Conservation (phyloP, 1,284 basidiomycete genomes). For the Spongiforma sp. region DNA sequence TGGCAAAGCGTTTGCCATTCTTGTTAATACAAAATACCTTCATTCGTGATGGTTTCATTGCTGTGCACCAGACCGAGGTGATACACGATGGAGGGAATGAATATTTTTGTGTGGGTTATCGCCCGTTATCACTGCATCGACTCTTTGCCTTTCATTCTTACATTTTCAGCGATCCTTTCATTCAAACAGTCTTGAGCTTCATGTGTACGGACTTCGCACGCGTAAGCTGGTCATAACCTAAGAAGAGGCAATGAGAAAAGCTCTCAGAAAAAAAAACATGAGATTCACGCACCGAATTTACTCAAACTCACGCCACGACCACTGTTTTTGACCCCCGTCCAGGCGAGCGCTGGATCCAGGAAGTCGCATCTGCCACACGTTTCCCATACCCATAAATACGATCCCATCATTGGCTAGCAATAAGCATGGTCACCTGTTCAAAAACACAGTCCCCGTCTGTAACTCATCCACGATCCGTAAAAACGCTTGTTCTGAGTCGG, state of each 20-base stretch:
- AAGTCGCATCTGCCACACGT: conserved; percentile 86
- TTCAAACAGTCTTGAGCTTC: conserved; percentile 62
- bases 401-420: too few species aligned
- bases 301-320: conserved; percentile 91
- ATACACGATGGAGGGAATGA: too few species aligned
- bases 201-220: conserved; percentile 79
- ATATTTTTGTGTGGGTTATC: neutral
- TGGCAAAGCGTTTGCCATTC: too few species aligned
- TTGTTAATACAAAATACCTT: neutral
- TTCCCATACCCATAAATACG: too few species aligned
- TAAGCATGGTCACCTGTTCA: conserved; percentile 67
- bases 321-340: conserved; percentile 94
- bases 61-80: conserved; percentile 45
- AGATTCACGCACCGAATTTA: conserved; percentile 73
- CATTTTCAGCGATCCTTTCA: too few species aligned
- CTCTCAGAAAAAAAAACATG: neutral
- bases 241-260: neutral
- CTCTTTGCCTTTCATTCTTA: neutral
- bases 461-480: conserved; percentile 73
- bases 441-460: conserved; percentile 90
- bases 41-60: conserved; percentile 38
- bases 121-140: neutral
- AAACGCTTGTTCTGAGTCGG: conserved; percentile 72
- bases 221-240: conserved; percentile 82
- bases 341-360: conserved; percentile 90